A percentile compares a stretch with the other conserved stretches of the same genome.
These are phyloP conservation scores for Verticillium longisporum DNA, from an alignment of 2,329 filamentous ascomycete species.

Conservation along the genomic window DNA sequence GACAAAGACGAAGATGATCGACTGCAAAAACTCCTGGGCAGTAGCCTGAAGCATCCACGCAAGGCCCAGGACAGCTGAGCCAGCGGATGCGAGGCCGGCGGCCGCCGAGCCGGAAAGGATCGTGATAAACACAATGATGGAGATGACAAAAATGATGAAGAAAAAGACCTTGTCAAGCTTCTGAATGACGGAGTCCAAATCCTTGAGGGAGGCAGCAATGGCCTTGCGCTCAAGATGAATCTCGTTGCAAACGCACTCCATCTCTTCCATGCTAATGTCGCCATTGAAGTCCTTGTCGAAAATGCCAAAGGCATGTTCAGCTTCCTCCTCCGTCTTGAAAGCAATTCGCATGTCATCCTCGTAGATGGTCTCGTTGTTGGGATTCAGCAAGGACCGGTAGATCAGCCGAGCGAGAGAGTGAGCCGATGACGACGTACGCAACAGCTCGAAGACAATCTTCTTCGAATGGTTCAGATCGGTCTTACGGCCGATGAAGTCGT, in stretches of 20 bases:
- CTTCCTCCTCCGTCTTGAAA: slow-evolving; percentile 78
- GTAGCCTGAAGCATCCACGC: slow-evolving; percentile 92
- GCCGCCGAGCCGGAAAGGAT: slow-evolving; percentile 88
- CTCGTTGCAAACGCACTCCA: slow-evolving; percentile 89
- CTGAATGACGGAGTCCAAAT: slow-evolving; percentile 85
- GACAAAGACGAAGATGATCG: slow-evolving; percentile 90
- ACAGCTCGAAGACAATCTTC: slow-evolving; percentile 74
- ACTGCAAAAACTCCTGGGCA: slow-evolving; percentile 90
- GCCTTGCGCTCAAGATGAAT: slow-evolving; percentile 92
- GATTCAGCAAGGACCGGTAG: slow-evolving; percentile 77
- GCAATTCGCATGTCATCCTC: slow-evolving; percentile 72
- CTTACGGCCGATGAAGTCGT: slow-evolving; percentile 80
- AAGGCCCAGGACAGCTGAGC: slow-evolving; percentile 78
- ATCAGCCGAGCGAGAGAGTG: slow-evolving; percentile 82
- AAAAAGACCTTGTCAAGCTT: slow-evolving; percentile 87
- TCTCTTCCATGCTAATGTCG: slow-evolving; percentile 91
- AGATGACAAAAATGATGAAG: slow-evolving; percentile 76
- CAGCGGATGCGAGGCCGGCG: slow-evolving; percentile 81
- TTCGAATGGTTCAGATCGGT: slow-evolving; percentile 69
- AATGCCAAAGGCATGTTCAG: slow-evolving; percentile 80
- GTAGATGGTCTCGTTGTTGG: slow-evolving; percentile 68
- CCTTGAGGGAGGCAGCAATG: slow-evolving; percentile 89
- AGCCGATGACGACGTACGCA: slow-evolving; percentile 65
- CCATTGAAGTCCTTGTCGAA: slow-evolving; percentile 97
- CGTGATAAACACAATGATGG: slow-evolving; percentile 79